A percentile compares a stretch with the other conserved stretches of the same genome.
These are phyloP conservation scores for Sugiyamaella qingdaonensis DNA, from an alignment of 805 yeast genomes.

Conservation along the genomic window DNA sequence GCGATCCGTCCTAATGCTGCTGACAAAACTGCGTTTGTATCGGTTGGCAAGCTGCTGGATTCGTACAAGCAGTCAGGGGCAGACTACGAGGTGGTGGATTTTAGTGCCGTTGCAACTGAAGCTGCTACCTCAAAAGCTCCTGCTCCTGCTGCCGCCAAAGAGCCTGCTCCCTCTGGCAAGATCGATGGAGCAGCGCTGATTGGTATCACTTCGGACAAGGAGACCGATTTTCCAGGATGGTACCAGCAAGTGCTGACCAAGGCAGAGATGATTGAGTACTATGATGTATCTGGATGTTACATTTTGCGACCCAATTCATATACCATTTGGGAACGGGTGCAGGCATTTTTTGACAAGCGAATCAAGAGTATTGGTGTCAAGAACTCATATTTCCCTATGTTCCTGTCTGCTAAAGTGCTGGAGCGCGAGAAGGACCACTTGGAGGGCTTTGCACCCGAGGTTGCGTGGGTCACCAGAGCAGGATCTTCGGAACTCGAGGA, in stretches of 20 bases:
- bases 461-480: slow-evolving; percentile 98
- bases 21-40: slow-evolving; percentile 35
- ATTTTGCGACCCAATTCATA: slow-evolving; percentile 95
- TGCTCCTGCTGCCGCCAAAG: slow-evolving; percentile 34
- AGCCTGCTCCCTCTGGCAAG: slow-evolving; percentile 40
- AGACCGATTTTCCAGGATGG: slow-evolving; percentile 92
- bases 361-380: slow-evolving; percentile 89
- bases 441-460: slow-evolving; percentile 99
- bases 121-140: slow-evolving; percentile 32
- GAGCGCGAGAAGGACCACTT: slow-evolving; percentile 98
- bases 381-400: slow-evolving; percentile 98
- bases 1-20: slow-evolving; percentile 30
- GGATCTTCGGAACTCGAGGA: slow-evolving; percentile 93
- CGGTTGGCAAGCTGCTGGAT: slow-evolving; percentile 35
- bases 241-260: slow-evolving; percentile 93
- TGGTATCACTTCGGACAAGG: slow-evolving; percentile 94
- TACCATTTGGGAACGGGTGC: slow-evolving; percentile 91
- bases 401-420: slow-evolving; percentile 84
- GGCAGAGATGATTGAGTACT: slow-evolving; percentile 98
- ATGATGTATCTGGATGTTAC: slow-evolving; percentile 98
- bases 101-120: slow-evolving; percentile 31
- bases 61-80: slow-evolving; percentile 44
- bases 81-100: slow-evolving; percentile 37
- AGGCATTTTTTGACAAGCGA: slow-evolving; percentile 71
- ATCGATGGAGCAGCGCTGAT: slow-evolving; percentile 83